Evolutionary conservation across 2,329 filamentous ascomycete species (phyloP).

Genomic region (Aspergillus pseudoterreus): DNA sequence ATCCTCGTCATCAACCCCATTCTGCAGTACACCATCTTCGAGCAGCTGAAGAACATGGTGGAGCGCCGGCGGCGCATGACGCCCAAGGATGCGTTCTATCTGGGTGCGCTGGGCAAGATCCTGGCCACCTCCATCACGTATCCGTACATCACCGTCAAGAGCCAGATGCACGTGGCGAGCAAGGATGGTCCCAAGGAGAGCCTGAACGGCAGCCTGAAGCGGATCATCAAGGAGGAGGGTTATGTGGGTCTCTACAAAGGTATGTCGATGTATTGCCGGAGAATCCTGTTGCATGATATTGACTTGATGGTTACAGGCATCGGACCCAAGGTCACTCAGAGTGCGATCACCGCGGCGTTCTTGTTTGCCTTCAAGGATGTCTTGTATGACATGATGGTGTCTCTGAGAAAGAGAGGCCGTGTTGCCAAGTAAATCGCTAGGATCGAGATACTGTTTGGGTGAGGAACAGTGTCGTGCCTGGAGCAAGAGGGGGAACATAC

Average conservation of each 20-base stretch:
- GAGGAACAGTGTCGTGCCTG: too few relatives aligned
- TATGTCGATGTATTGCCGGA: conserved; percentile 41
- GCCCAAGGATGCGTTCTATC: conserved; percentile 80
- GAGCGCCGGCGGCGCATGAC: conserved; percentile 76
- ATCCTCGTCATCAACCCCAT: conserved; percentile 98
- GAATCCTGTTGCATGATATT: neutral
- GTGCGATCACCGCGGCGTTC: conserved; percentile 91
- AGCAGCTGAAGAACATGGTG: conserved; percentile 90
- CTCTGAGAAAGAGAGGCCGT: conserved; percentile 28
- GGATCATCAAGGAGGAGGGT: conserved; percentile 85
- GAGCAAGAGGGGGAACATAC: too few relatives aligned
- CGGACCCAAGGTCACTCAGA: conserved; percentile 93
- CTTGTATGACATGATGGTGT: conserved; percentile 64
- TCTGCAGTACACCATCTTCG: conserved; percentile 96
- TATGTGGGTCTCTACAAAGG: conserved; percentile 89
- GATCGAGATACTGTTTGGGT: too few relatives aligned
- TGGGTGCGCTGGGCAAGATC: conserved; percentile 91
- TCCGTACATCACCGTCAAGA: conserved; percentile 98
- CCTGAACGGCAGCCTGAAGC: conserved; percentile 71
- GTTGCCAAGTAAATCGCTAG: conserved; percentile 26
- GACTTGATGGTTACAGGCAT: conserved; percentile 60
- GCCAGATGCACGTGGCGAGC: conserved; percentile 87
- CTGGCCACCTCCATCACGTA: conserved; percentile 93
- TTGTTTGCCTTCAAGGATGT: conserved; percentile 98
- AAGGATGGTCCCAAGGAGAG: conserved; percentile 74